phyloP scores from a whole-genome alignment of 1,139 yeast genomes.

The Lodderomyces beijingensis region DNA sequence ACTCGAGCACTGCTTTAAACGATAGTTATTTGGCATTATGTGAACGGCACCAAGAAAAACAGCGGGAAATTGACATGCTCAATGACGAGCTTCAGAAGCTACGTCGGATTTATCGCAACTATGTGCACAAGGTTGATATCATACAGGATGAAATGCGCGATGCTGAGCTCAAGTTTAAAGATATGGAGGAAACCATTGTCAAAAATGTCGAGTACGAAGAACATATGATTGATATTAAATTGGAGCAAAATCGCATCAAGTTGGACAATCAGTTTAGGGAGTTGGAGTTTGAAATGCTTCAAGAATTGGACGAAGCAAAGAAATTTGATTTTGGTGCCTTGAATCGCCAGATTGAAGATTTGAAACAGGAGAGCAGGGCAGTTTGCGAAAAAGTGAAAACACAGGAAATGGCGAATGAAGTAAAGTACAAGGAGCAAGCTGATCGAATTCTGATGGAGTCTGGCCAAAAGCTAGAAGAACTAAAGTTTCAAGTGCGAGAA shows the following conservation, averaged over 20 bases:
- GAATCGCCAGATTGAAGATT: constrained; percentile 14
- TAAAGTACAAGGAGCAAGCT: constrained; percentile 13
- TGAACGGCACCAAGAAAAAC: constrained; percentile 11
- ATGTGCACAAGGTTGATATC: constrained; percentile 18
- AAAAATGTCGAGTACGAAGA: constrained; percentile 27
- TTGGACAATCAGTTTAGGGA: constrained; percentile 28
- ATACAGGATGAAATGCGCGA: constrained; percentile 16
- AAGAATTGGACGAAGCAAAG: constrained; percentile 26
- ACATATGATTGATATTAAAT: constrained; percentile 20
- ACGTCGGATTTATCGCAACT: constrained; percentile 20
- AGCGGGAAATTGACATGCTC: constrained; percentile 14
- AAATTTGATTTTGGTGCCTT: constrained; percentile 24
- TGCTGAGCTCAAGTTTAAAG: constrained; percentile 20
- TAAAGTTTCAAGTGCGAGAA: background rate
- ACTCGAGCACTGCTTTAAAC: too few species aligned
- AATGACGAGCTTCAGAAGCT: constrained; percentile 22
- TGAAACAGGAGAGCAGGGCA: constrained; percentile 13
- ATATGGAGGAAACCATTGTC: constrained; percentile 24
- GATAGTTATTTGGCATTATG: constrained; percentile 14
- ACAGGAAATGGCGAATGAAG: constrained; percentile 8
- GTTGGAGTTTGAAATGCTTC: constrained; percentile 26
- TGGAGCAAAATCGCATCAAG: constrained; percentile 21
- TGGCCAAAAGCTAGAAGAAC: constrained; percentile 7
- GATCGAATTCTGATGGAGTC: constrained; percentile 18
- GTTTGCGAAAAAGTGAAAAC: constrained; percentile 12